These are phyloP conservation scores for Talaromyces nanjingensis DNA, from an alignment of 495 filamentous ascomycete genomes.

Conservation along the genomic window DNA sequence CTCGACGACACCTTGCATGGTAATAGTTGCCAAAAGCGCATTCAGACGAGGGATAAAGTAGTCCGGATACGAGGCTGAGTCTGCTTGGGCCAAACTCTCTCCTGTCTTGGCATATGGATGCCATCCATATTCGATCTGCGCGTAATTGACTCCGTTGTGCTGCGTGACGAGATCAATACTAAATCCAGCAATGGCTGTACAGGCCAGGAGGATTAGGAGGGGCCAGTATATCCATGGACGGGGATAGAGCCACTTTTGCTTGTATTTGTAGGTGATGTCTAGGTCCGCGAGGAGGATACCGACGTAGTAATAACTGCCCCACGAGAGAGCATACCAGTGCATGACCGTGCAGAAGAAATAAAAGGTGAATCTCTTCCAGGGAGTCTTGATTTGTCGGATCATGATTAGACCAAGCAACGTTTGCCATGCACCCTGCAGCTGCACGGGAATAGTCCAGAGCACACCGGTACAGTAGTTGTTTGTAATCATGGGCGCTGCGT, in stretches of 20 bases:
- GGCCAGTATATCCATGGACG: conserved; percentile 21
- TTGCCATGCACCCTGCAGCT: conserved; percentile 32
- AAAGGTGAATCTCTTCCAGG: conserved; percentile 35
- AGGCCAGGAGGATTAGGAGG: conserved; percentile 16
- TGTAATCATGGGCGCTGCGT: conserved; percentile 34
- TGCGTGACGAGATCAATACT: conserved; percentile 21
- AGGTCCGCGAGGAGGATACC: conserved; percentile 33
- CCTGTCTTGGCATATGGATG: conserved; percentile 29
- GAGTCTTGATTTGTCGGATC: conserved; percentile 32
- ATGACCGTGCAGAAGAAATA: conserved; percentile 29
- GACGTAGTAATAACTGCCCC: conserved; percentile 33
- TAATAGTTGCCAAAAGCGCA: conserved; percentile 26
- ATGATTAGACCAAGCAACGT: conserved; percentile 28
- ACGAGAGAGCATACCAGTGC: conserved; percentile 33
- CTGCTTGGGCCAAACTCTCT: conserved; percentile 18
- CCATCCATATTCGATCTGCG: conserved; percentile 24
- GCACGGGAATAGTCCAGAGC: conserved; percentile 37
- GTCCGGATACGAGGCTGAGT: conserved; percentile 19
- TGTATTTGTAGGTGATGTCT: conserved; percentile 34
- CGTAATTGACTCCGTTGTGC: conserved; percentile 21
- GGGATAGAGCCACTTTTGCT: conserved; percentile 18
- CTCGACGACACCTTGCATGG: conserved; percentile 30
- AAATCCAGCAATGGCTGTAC: conserved; percentile 18
- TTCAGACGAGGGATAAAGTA: conserved; percentile 35
- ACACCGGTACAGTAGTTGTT: conserved; percentile 38